Conservation (phyloP, 306 rosid genomes). For the Psophocarpus tetragonolobus region DNA sequence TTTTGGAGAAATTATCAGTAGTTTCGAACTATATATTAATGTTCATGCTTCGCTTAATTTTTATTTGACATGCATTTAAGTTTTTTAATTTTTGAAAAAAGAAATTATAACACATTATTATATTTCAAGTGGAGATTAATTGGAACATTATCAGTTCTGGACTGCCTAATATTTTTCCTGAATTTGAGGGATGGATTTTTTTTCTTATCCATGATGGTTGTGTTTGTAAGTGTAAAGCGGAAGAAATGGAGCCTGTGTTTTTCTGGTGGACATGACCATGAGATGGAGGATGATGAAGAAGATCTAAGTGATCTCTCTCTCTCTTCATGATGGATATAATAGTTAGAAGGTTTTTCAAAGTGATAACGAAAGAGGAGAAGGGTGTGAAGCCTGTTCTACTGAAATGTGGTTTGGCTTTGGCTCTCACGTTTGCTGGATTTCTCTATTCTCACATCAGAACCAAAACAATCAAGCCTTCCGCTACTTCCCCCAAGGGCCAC, state of each 20-base stretch:
- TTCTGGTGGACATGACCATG: constrained; percentile 33
- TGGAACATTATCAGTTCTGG: no score
- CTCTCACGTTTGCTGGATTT: constrained; percentile 77
- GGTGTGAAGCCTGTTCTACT: constrained; percentile 60
- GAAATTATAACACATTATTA: no score
- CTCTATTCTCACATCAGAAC: constrained; percentile 54
- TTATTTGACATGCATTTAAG: no score
- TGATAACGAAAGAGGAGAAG: constrained; percentile 43
- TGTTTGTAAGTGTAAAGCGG: constrained; percentile 26
- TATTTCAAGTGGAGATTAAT: no score
- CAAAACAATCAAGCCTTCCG: constrained; percentile 50
- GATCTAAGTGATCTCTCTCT: constrained; percentile 34
- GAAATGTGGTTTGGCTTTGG: constrained; percentile 78
- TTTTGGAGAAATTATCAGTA: background rate
- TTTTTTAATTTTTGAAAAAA: no score
- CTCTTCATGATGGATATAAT: constrained; percentile 28
- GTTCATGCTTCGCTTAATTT: no score
- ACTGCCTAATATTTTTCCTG: background rate
- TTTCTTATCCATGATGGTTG: background rate
- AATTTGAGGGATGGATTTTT: background rate
- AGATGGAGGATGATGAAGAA: constrained; percentile 65
- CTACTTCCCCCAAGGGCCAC: constrained; percentile 35
- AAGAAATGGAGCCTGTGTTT: constrained; percentile 17
- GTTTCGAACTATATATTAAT: background rate
- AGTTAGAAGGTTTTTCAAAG: constrained; percentile 16